Conservation (phyloP, 2,329 filamentous ascomycete genomes). For the Trichoderma sp. region DNA sequence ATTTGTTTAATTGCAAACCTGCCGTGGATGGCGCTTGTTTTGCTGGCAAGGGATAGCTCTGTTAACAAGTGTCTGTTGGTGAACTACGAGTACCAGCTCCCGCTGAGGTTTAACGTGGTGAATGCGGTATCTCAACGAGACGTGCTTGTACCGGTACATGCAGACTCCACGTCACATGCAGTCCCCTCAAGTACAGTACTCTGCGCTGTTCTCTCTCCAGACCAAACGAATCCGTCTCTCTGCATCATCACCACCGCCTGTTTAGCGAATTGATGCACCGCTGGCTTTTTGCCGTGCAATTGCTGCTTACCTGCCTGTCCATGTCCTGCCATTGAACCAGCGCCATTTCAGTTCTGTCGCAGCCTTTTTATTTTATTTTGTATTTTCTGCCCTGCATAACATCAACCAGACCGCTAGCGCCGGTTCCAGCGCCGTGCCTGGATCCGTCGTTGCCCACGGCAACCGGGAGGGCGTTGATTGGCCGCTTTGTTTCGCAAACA, state of each 20-base stretch:
- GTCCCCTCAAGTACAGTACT: not conserved
- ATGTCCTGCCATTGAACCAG: not conserved
- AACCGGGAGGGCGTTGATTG: constrained; percentile 34
- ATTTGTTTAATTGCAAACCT: not conserved
- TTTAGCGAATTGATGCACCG: not conserved
- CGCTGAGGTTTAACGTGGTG: not conserved
- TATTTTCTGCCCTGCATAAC: not conserved
- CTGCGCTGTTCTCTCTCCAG: not conserved
- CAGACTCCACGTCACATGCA: constrained; percentile 5
- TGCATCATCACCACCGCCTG: not conserved
- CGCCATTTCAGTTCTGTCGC: not conserved
- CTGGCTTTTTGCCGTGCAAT: not conserved
- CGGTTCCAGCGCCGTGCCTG: not conserved
- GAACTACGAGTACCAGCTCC: not conserved
- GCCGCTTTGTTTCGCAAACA: constrained; percentile 21
- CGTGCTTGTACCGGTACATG: not conserved
- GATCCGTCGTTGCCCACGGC: constrained; percentile 31
- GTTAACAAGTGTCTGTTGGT: not conserved
- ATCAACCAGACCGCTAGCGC: not conserved
- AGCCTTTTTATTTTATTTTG: not conserved
- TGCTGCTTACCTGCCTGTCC: not conserved
- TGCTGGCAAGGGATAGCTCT: not conserved
- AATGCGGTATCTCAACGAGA: not conserved
- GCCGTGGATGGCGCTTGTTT: not conserved
- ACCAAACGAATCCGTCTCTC: not conserved